A percentile compares a stretch with the other conserved stretches of the same genome.
These are phyloP conservation scores for Cerrena zonata DNA, from an alignment of 1,284 basidiomycete genomes.

Conservation along the genomic window DNA sequence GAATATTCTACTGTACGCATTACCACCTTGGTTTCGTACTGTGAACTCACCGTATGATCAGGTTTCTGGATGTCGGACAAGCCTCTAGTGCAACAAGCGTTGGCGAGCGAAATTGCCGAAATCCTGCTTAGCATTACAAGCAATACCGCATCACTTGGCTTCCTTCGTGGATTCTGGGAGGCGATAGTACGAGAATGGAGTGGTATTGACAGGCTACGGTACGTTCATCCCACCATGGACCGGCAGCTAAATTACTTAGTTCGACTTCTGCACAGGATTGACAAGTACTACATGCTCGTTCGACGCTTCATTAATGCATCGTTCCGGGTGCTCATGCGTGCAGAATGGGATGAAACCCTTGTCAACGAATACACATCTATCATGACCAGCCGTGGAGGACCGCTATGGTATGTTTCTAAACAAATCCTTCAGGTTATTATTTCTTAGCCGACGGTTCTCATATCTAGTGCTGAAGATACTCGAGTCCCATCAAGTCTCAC, in stretches of 20 bases:
- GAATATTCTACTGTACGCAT: slow-evolving; percentile 92
- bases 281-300: slow-evolving; percentile 96
- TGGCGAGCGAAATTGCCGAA: slow-evolving; percentile 82
- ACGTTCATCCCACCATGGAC: slow-evolving; percentile 14
- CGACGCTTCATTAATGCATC: slow-evolving; percentile 82
- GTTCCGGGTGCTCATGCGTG: slow-evolving; percentile 72
- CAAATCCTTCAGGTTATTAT: background rate
- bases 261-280: slow-evolving; percentile 53
- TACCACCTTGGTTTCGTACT: too few species aligned
- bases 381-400: slow-evolving; percentile 59
- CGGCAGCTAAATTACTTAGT: background rate
- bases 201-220: slow-evolving; percentile 87
- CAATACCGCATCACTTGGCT: slow-evolving; percentile 59
- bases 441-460: slow-evolving; percentile 3
- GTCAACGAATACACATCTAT: slow-evolving; percentile 66
- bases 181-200: slow-evolving; percentile 86
- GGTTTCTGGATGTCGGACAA: slow-evolving; percentile 99
- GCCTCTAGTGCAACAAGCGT: slow-evolving; percentile 88
- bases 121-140: slow-evolving; percentile 68
- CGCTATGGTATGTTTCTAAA: slow-evolving; percentile 59
- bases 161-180: slow-evolving; percentile 87
- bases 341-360: slow-evolving; percentile 58
- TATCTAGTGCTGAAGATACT: slow-evolving; percentile 59
- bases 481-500: slow-evolving; percentile 75
- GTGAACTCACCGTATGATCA: slow-evolving; percentile 25